Evolutionary conservation across 2,329 filamentous ascomycete species (phyloP).

Genomic region (Aspergillus felis): DNA sequence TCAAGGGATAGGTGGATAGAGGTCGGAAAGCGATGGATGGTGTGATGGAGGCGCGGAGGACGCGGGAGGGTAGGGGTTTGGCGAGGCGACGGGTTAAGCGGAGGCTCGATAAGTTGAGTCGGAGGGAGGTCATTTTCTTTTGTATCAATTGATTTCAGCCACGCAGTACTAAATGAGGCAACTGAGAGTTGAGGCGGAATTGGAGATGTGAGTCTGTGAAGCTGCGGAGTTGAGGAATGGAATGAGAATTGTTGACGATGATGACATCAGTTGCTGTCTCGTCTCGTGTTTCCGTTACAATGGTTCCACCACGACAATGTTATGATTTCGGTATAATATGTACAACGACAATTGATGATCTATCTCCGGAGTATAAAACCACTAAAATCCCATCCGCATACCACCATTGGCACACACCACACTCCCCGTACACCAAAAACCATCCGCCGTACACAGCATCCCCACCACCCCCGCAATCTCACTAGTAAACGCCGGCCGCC

Average conservation of each 20-base stretch:
- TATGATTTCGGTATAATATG: neutral
- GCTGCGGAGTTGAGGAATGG: neutral
- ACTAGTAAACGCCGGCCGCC: slow-evolving; percentile 60
- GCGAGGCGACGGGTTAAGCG: neutral
- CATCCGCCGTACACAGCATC: slow-evolving; percentile 69
- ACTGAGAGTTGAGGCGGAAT: neutral
- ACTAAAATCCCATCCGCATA: slow-evolving; percentile 51
- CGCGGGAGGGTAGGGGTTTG: neutral
- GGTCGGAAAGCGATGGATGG: neutral
- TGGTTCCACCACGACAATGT: no score
- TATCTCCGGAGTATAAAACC: neutral
- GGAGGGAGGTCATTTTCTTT: neutral
- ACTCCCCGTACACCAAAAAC: slow-evolving; percentile 74
- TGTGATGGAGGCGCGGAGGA: neutral
- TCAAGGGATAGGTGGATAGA: neutral
- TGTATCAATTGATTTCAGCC: neutral
- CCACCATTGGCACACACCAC: slow-evolving; percentile 79
- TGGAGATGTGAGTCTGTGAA: neutral
- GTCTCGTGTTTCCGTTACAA: no score
- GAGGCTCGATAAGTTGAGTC: neutral
- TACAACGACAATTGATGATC: neutral
- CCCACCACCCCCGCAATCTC: slow-evolving; percentile 74
- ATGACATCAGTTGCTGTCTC: neutral
- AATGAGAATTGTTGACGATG: neutral
- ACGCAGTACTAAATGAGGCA: no score